phyloP scores from a whole-genome alignment of 805 yeast genomes.

The Candida suzukii region DNA sequence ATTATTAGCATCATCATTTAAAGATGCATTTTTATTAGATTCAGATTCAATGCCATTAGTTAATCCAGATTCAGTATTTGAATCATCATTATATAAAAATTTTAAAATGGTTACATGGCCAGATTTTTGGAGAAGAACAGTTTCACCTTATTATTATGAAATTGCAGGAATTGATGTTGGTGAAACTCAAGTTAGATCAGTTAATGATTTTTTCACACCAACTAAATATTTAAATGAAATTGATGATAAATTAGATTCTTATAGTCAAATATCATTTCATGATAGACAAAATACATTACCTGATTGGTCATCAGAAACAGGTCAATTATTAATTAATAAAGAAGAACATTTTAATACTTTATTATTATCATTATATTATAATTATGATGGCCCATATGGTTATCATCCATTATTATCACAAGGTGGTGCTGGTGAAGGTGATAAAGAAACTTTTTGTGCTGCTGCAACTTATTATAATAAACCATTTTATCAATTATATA shows the following conservation, averaged over 20 bases:
- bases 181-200: slow-evolving; percentile 13
- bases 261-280: slow-evolving; percentile 39
- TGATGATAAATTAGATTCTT: slow-evolving; percentile 13
- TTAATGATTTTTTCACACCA: slow-evolving; percentile 21
- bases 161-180: slow-evolving; percentile 22
- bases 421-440: slow-evolving; percentile 67
- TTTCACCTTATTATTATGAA: slow-evolving; percentile 53
- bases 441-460: slow-evolving; percentile 66
- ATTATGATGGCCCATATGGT: slow-evolving; percentile 51
- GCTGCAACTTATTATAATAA: slow-evolving; percentile 46
- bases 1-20: slow-evolving; percentile 38
- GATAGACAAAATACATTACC: slow-evolving; percentile 61
- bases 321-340: slow-evolving; percentile 55
- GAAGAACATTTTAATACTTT: slow-evolving; percentile 48
- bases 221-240: slow-evolving; percentile 1
- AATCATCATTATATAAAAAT: slow-evolving; percentile 34
- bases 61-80: slow-evolving; percentile 30
- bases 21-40: slow-evolving; percentile 37
- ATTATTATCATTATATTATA: slow-evolving; percentile 57
- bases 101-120: slow-evolving; percentile 66
- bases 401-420: slow-evolving; percentile 55
- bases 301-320: slow-evolving; percentile 61
- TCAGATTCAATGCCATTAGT: slow-evolving; percentile 39
- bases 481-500: slow-evolving; percentile 43
- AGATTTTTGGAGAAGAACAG: slow-evolving; percentile 67